Evolutionary conservation across 2,329 filamentous ascomycete species (phyloP), one percentile per base, ranked within the genome.

Genomic region (Allantophomopsis cytisporea): DNA sequence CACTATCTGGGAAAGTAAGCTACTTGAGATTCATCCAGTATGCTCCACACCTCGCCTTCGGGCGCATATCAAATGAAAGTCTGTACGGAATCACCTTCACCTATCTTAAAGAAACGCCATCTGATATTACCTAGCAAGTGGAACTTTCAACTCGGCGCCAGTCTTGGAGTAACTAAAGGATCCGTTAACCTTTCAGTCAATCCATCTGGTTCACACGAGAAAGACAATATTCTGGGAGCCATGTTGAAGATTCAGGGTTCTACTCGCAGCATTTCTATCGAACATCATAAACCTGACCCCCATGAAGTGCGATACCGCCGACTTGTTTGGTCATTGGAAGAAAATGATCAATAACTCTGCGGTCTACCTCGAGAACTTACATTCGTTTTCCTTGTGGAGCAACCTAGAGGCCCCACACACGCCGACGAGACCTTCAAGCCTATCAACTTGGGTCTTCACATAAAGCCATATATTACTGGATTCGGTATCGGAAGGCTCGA

Each of bases 301-400:
- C 21, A n/a, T 17, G 30, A 14, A 12, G 30, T 42, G 10, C 43
- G 42, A 10, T 46, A 51, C 39, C 48, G 47, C 0, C 43, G 64
- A 44, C 55, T 68, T 7, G 59, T 69, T 12, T 70, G 65, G 66
- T 66, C 66, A 4, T 53, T 70, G 2, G 63, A 66, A 39, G 66
- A 70, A 39, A 70, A 69, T 41, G 44, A 48, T 31, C 50, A 69
- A 7, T 65, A 69, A 45, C 57, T 60, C 17, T 65, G 63, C 4
- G 66, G 66, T 2, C 49, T 70, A 4, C 66, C 66, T 8, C 58
- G 66, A 7, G 66, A 69, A 41, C 68, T 69, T 37, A 68, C 66
- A 2, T 69, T 69, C 45, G 64, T 66, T 13, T 59, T 69, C 53
- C 50, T 70, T 5, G 52, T 69, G 5, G 47, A 50, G 31, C 39